Evolutionary conservation across 345 rosid species (phyloP), one percentile per base, ranked within the genome.

Genomic region (Erucastrum elatum): DNA sequence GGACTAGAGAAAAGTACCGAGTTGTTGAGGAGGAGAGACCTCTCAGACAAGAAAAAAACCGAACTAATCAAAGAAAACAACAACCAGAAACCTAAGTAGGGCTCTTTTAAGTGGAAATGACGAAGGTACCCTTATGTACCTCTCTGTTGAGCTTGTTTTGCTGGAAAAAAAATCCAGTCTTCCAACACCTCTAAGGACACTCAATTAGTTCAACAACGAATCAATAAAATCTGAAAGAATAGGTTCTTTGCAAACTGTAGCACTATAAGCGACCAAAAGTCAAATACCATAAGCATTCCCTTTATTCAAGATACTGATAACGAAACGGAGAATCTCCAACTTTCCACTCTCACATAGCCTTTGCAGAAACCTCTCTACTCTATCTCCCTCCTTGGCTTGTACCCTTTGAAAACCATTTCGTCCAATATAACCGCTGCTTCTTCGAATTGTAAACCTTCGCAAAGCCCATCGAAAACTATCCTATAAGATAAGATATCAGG

Each of bases 371-470:
- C 72, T 77, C 49, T 37, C 29, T 62, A 85, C 37, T 44, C 84
- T 82, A 46, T 77, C 81, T 26, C 68, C 21, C 21, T 51, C 72
- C 68, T 87, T 75, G 97, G 97, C 29, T 63, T 64, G 77, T 84
- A 90, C 3, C 91, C 95, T 84, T 92, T 92, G 74, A 90, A 89
- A 56, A 88, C 56, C 97, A 94, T 92, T 85, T 90, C 98, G 60
- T 92, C 94, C 84, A 94, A 84, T 77, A 89, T 27, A 49, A 78
- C 76, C 2, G 84, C 75, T 4, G 95, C 97, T 75, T 88, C 94
- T 81, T 86, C 72, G 6, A 82, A 78, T 74, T 80, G 85, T 81
- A 77, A 74, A 66, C 72, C 83, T 25, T 82, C 76, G 4, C 88
- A 81, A 63, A 94, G 88, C 39, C 89, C 94, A 21, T 88, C 91